Evolutionary conservation across 2,329 filamentous ascomycete species (phyloP).

Genomic region (Sarocladium brachiariae): DNA sequence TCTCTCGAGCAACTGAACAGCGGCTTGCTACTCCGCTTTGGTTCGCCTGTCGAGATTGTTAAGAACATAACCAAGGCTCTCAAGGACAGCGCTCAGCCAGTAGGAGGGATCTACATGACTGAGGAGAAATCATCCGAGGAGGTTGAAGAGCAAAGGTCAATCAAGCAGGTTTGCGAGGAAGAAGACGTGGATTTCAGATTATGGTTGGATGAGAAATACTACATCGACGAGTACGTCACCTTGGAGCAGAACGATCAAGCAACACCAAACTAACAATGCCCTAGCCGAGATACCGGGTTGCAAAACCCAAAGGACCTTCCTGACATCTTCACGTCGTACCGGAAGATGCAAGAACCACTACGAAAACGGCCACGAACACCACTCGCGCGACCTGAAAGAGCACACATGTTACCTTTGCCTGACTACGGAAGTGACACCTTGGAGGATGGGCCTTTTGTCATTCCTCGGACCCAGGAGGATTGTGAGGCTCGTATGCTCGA

Average conservation of each 20-base stretch:
- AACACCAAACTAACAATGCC: not conserved
- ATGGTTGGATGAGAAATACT: constrained; percentile 72
- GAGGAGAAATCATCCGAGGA: constrained; percentile 65
- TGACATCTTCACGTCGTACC: constrained; percentile 69
- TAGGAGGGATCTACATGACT: constrained; percentile 68
- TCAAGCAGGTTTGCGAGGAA: constrained; percentile 46
- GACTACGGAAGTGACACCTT: constrained; percentile 41
- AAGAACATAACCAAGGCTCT: constrained; percentile 47
- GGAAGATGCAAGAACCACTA: constrained; percentile 66
- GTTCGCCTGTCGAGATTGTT: constrained; percentile 52
- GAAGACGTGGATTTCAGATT: constrained; percentile 53
- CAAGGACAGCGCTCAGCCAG: constrained; percentile 30
- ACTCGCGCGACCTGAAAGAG: constrained; percentile 44
- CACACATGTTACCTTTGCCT: constrained; percentile 51
- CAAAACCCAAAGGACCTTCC: constrained; percentile 53
- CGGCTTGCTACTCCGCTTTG: constrained; percentile 57
- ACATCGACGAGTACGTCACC: constrained; percentile 64
- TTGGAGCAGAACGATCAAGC: not conserved
- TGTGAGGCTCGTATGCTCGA: constrained; percentile 48
- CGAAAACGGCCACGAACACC: constrained; percentile 54
- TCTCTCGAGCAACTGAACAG: constrained; percentile 52
- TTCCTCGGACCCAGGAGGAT: constrained; percentile 48
- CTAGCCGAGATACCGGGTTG: constrained; percentile 60
- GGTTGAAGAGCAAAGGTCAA: constrained; percentile 51
- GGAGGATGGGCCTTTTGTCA: constrained; percentile 56